Evolutionary conservation across 345 rosid genomes (phyloP), one percentile per base, ranked within the genome.

Genomic region (Theobroma cacao): DNA sequence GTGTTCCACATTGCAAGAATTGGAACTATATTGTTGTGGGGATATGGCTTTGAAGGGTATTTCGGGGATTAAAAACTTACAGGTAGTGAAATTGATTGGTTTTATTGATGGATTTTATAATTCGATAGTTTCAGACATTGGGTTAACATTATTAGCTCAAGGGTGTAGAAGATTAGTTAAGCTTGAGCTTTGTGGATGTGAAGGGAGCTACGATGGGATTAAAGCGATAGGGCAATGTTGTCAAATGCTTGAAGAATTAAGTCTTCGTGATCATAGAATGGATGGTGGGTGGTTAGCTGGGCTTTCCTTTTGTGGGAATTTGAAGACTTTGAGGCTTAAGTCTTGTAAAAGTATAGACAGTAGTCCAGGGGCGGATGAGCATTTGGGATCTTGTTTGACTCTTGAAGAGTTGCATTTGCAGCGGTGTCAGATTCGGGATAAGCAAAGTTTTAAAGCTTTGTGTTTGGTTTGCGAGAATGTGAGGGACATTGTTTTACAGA

Each of bases 221-320:
- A 91, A 91, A 77, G 95, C 95, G 3, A 87, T 91, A 2, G 95
- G 93, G 33, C 91, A 91, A 66, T 89, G 91, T 31, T 91, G 95
- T 80, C 91, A 85, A 79, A 89, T 91, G 91, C 90, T 89, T 36
- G 90, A 89, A 80, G 95, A 91, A 8, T 82, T 91, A 85, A 88
- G 82, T 41, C 43, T 91, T 9, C 82, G 53, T 67, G 89, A 89
- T 83, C 95, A 91, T 74, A 78, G 86, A 77, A 87, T 91, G 90
- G 95, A 88, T 77, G 90, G 81, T 78, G 95, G 95, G 0, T 91
- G 93, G 93, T 48, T 91, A 84, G 84, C 95, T 38, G 93, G 86
- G 30, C 81, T 91, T 15, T 78, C 87, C 0, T 91, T 80, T 67
- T 89, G 90, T 26, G 80, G 56, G 45, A 91, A 91, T 84, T 82